Conservation (phyloP, 495 filamentous ascomycete genomes). For the Podospora conica region DNA sequence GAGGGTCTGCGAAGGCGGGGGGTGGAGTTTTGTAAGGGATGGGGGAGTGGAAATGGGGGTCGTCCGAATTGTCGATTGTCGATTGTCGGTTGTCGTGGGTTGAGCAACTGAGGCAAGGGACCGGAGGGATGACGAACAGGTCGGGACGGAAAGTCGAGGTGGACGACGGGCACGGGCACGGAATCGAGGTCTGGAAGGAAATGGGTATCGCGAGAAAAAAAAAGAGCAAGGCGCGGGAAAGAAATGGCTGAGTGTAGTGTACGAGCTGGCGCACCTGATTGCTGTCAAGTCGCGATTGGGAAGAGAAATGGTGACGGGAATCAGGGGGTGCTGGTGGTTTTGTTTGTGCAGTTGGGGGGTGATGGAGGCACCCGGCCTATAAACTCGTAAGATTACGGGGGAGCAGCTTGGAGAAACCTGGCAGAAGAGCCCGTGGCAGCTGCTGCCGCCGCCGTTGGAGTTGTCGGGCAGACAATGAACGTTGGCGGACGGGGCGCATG, state of each 20-base stretch:
- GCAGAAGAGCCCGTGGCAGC: constrained; percentile 6
- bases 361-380: constrained; percentile 9
- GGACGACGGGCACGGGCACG: not conserved
- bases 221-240: not conserved
- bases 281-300: constrained; percentile 6
- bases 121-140: not conserved
- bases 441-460: constrained; percentile 6
- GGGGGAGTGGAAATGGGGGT: constrained; percentile 14
- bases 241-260: not conserved
- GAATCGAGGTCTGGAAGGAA: not conserved
- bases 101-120: constrained; percentile 7
- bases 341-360: constrained; percentile 10
- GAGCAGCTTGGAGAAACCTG: constrained; percentile 19
- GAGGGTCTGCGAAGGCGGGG: constrained; percentile 20
- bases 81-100: no score
- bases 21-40: constrained; percentile 22
- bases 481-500: not conserved
- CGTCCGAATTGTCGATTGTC: not conserved
- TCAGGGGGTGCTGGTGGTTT: constrained; percentile 21
- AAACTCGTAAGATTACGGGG: constrained; percentile 31
- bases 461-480: constrained; percentile 1
- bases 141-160: not conserved
- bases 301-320: constrained; percentile 7
- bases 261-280: constrained; percentile 5
- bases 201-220: not conserved